Base-by-base conservation (phyloP, 139 green algal genomes). In the Chlamydomonas eustigma region DNA sequence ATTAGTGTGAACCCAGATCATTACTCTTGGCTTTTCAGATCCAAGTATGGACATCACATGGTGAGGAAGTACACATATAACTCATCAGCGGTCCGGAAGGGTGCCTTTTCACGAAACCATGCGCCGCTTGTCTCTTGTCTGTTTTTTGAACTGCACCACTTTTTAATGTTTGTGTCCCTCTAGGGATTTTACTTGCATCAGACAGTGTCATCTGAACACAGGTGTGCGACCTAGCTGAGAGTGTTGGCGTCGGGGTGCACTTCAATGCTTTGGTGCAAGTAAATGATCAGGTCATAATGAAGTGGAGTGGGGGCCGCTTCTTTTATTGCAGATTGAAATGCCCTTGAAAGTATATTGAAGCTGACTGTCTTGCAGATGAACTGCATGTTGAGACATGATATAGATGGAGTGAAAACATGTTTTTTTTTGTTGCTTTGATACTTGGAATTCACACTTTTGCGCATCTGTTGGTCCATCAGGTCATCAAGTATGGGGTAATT, bases 251-350 rank as follows among this genome's bases (percentile, higher is more conserved):
- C 25, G 91, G 91, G 2, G 88, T 93, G 32, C 88, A 95, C 77
- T 96, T 95, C 88, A 96, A 96, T 83, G 89, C 91, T 25, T 72
- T 93, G 37, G 84, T 95, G 12, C 82, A 71, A 8, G 77, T 89
- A 74, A 64, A 78, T 35, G 66, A 69, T 1, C 52, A 82, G 78
- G 84, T 87, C 68, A 30, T 75, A 28, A n/a, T n/a, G n/a, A n/a
- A n/a, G n/a, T n/a, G n/a, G n/a, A n/a, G n/a, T n/a, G n/a, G n/a
- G n/a, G n/a, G n/a, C n/a, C n/a, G n/a, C n/a, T n/a, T n/a, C n/a
- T n/a, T 28, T 6, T 69, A 4, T 69, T 35, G 24, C 18, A 28
- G 24, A 6, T 18, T 69, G 58, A 69, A 69, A 58, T 58, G 44
- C 12, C 44, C 44, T 22, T n/a, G n/a, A n/a, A n/a, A n/a, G n/a